Evolutionary conservation across 2,329 filamentous ascomycete species (phyloP), one percentile per base, ranked within the genome.

Genomic region (Xylaria sp.): DNA sequence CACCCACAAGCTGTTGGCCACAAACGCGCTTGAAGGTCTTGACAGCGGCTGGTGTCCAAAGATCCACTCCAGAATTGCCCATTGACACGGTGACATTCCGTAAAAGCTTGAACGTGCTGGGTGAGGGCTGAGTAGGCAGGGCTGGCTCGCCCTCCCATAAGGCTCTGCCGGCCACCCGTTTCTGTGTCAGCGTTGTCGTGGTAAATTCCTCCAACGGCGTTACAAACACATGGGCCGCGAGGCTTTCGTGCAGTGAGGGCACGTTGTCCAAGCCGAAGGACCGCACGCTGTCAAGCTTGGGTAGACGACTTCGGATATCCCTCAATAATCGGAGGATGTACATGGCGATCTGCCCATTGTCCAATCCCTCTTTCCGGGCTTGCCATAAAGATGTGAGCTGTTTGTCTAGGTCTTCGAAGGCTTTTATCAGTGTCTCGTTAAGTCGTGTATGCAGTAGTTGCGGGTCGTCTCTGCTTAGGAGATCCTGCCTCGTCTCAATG

Each of bases 111-210:
- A 97, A 97, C 0, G 89, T 83, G 23, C 85, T 84, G 0, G 93
- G 90, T 0, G 93, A 95, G 0, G 93, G 93, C 74, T 96, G 93
- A 6, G 89, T 85, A 0, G 95, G 95, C 48, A 97, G 78, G 30
- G 88, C 83, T 0, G 92, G 92, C 43, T 87, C 83, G 0, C 92
- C 92, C 76, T 97, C 93, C 94, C 94, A 97, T 0, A 97, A 82
- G 0, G 87, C 84, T 60, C 89, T 85, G 7, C 90, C 89, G 2
- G 85, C 84, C 0, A 92, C 84, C 32, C 75, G 80, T 63, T 81
- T 85, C 55, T 81, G 78, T 1, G 82, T 78, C 46, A 86, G 77
- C 0, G 81, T 77, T 3, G 76, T 76, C n/a, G 77, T 76, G 1
- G 78, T 72, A 60, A 90, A 83, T 60, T 83, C 76, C 60, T 85